Base-by-base conservation (phyloP, 2,329 filamentous ascomycete genomes). In the Calonectria pseudoturangicola region DNA sequence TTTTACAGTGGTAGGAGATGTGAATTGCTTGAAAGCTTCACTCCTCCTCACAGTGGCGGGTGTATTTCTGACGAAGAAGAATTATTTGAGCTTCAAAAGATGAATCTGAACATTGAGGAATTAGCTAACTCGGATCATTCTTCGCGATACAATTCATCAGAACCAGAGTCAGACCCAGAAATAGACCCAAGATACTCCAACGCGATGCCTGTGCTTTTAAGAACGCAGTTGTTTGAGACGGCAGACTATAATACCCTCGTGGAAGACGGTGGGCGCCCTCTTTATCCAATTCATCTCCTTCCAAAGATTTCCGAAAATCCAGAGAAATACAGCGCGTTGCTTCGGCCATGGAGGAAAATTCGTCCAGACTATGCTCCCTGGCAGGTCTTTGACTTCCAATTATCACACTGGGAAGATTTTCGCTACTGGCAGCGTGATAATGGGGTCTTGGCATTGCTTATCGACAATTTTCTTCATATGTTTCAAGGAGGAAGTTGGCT, bases 341-440 rank as follows among this genome's bases (percentile, higher is more conserved):
- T 54, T 54, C 27, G 16, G 4, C 50, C 50, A 21, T 54, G 50
- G 50, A 33, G 5, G 12, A 33, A 33, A 1, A 33, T 33, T 9
- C 4, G 30, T 5, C 30, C 30, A 33, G 1, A 33, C 30, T 9
- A 33, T 33, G 30, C 15, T 6, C 9, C 27, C 7, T 33, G 27
- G 50, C 5, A 18, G 28, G 28, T 33, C 5, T 54, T 54, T 33
- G 8, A 3, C 28, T 33, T 1, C 9, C 50, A 54, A 33, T 33
- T 33, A 7, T 3, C 0, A 2, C 16, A 12, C 12, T 54, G 50
- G 50, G 12, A 33, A 33, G 7, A 2, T 7, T 54, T 54, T 54
- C 50, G 50, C 28, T 18, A 33, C 8, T 54, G 50, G 50, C 50
- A 54, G 50, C 50, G 16, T n/a, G 27, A 54, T 12, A 54, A 54